A percentile compares a stretch with the other conserved stretches of the same genome.
Conservation (phyloP, 306 rosid genomes). For the Echinosophora koreensis region DNA sequence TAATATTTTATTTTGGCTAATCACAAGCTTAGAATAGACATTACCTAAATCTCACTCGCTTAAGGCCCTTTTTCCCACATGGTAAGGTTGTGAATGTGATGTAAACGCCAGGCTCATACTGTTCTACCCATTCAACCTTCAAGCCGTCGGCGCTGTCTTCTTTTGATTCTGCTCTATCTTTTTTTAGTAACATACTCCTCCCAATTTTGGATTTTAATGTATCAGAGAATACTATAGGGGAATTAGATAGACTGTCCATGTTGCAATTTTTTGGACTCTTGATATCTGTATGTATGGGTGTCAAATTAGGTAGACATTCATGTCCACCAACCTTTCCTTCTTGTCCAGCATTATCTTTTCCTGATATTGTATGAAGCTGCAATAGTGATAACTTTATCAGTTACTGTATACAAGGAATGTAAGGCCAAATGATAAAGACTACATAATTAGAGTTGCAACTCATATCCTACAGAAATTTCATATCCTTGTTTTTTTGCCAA, state of each 20-base stretch:
- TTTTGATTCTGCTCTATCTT: constrained; percentile 48
- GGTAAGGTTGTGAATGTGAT: constrained; percentile 70
- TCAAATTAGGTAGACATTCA: constrained; percentile 51
- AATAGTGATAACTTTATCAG: constrained; percentile 35
- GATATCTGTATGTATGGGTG: constrained; percentile 53
- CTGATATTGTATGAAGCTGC: constrained; percentile 77
- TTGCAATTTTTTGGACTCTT: constrained; percentile 53
- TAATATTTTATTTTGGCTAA: neutral
- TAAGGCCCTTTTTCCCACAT: constrained; percentile 72
- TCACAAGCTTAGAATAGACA: neutral
- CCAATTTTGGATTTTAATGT: constrained; percentile 64
- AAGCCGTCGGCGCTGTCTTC: constrained; percentile 47
- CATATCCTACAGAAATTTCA: constrained; percentile 16
- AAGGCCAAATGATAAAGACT: constrained; percentile 8
- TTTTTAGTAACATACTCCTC: constrained; percentile 50
- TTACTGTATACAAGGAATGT: constrained; percentile 11
- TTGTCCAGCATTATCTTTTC: constrained; percentile 52
- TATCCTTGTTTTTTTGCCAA: neutral
- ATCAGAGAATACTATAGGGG: constrained; percentile 67
- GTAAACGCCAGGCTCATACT: constrained; percentile 78
- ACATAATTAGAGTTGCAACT: neutral
- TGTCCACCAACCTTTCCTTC: constrained; percentile 54
- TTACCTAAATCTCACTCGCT: constrained; percentile 88
- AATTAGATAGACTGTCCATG: constrained; percentile 57
- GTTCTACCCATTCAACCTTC: constrained; percentile 76